These are phyloP conservation scores for Leishmania guyanensis DNA, from an alignment of 208 protist species.

Conservation along the genomic window DNA sequence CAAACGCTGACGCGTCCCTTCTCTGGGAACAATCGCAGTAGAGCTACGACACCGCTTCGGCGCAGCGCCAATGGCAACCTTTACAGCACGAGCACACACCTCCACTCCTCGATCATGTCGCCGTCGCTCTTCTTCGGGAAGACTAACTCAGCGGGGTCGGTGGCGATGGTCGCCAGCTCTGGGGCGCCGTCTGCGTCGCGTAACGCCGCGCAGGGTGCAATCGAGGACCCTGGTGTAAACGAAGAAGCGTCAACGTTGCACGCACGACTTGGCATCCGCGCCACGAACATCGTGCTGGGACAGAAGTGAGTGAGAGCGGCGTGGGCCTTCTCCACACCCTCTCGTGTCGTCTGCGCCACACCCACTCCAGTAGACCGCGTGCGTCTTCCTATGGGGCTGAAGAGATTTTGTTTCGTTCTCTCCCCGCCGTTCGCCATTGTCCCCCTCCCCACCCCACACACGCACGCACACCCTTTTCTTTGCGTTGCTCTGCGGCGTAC, in stretches of 20 bases:
- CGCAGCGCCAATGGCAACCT: constrained; percentile 2
- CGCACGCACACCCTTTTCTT: too few relatives aligned
- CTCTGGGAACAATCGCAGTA: background rate
- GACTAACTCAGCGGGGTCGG: background rate
- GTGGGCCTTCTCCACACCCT: background rate
- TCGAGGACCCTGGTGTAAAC: background rate
- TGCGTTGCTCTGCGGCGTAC: too few relatives aligned
- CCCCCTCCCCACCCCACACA: too few relatives aligned
- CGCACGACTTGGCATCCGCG: constrained; percentile 2
- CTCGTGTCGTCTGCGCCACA: background rate
- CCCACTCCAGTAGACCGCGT: too few relatives aligned
- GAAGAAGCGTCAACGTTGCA: background rate
- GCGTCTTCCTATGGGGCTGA: too few relatives aligned
- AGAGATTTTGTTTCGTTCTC: too few relatives aligned
- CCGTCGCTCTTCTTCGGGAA: constrained; percentile 1
- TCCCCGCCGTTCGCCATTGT: too few relatives aligned
- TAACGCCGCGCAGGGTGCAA: background rate
- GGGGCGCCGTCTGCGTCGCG: background rate
- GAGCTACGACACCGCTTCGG: constrained; percentile 6
- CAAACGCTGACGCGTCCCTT: background rate
- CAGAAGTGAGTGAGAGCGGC: background rate
- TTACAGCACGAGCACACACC: background rate
- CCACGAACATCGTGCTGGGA: background rate
- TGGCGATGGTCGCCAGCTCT: background rate
- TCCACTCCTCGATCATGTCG: background rate